Evolutionary conservation across 768 basidiomycete genomes (phyloP), one percentile per base, ranked within the genome.

Genomic region (Tulasnella sp.): DNA sequence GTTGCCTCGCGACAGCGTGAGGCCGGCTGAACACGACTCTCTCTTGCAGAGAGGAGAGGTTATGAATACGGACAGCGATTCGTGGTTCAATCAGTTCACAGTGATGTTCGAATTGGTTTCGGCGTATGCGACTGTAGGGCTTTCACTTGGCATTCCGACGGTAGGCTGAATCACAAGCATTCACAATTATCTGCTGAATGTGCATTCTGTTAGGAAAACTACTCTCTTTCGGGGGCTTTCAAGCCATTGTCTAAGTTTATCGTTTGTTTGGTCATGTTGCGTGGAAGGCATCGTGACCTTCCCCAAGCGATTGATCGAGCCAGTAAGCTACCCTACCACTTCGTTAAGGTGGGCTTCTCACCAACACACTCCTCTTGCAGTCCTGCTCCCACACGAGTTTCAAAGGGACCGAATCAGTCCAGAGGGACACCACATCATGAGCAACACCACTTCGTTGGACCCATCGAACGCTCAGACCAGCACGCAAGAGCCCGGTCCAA

Each of bases 271-370:
- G 94, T 99, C 79, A 99, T 99, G 94, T 87, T 99, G 78, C 92
- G 97, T 76, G 95, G 96, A 12, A 88, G 94, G 19, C 96, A 98
- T 82, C 91, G 96, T 67, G 93, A 94, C 40, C 84, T 95, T 7
- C 93, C 93, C 0, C 90, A 93, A 25, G 94, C 93, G 9, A 94
- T 96, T 67, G 93, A 95, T 82, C 89, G 95, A 73, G 93, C 95
- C 0, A 67, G 74, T 75, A 69, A 36, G 54, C 31, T 7, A 12
- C 72, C 15, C 37, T 25, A 15, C 6, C 31, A 36, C 37, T 4
- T 42, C 69, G 1, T 15, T 22, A 3, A 22, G 49, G 7, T 22
- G 4, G 49, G n/a, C 6, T 6, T 31, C n/a, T 42, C 69, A 31
- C 19, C 6, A 19, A 39, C 12, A 29, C 38, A 4, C 1, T 12